Evolutionary conservation across 208 protist species (phyloP), one percentile per base, ranked within the genome.

Genomic region (Balamuthia mandrillaris): DNA sequence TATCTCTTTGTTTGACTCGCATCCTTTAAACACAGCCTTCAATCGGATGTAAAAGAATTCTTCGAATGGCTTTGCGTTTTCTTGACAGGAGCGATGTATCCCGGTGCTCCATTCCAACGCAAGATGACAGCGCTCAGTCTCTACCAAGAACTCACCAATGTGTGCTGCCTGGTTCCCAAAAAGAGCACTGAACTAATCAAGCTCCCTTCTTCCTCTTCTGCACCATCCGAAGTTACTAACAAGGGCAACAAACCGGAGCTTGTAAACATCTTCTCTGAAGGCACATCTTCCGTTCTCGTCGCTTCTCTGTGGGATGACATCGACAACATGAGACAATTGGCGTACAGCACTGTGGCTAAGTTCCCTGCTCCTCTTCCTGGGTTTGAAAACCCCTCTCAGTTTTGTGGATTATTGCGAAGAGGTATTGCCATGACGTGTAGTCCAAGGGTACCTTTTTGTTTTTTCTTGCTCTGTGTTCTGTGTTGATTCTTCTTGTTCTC

Each of bases 251-350:
- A n/a, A n/a, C n/a, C n/a, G n/a, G n/a, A n/a, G n/a, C n/a, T 42
- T 35, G 44, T 44, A 2, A 42, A 74, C 21, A 42, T 24, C 65
- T 74, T 52, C 41, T 35, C 65, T 6, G 41, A 35, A 3, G 41
- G 29, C 41, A 74, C 41, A 14, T 33, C 65, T n/a, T 4, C 65
- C 21, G 65, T 42, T 5, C 41, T 74, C 41, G 65, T 74, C 24
- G 24, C 51, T 35, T 52, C 65, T n/a, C 41, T 74, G 41, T 74
- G 65, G 65, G 65, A 74, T 29, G 65, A 74, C 65, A 74, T 74
- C 41, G 65, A 74, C 39, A 52, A 35, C 9, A 74, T 74, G 65
- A 35, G 65, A n/a, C 65, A 74, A 14, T 52, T 35, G 41, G 65
- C 65, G 9, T 74, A 3, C 10, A 49, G 41, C 24, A 42, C 51